Evolutionary conservation across 2,329 filamentous ascomycete species (phyloP), one percentile per base, ranked within the genome.

Genomic region (Monosporascus sp.): DNA sequence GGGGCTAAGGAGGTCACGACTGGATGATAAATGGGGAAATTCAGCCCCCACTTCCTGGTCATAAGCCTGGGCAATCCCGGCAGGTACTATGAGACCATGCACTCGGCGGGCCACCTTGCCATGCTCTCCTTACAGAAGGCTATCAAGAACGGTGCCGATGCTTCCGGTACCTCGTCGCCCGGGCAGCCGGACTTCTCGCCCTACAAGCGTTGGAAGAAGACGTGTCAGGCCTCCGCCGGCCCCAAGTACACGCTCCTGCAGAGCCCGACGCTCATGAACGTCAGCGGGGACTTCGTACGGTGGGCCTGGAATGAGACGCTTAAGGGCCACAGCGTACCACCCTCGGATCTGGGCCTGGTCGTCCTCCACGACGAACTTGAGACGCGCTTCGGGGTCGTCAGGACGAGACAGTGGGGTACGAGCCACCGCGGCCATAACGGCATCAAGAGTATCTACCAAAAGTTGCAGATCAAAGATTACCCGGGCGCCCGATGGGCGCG

Each of bases 331-430:
- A 11, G 31, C 31, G 31, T 35, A 11, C 59, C 61, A 59, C 3
- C 64, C 14, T 50, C 62, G 15, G 59, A 73, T 35, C 65, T 74
- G 15, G 73, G 73, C 20, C 70, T 99, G 17, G 83, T 97, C 0
- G 74, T 97, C 14, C 75, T 97, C 20, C 91, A 97, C 68, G 93
- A 97, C 68, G 93, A 97, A 68, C 72, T 97, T 37, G 92, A 97
- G 63, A 77, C 81, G 43, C 74, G 79, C 3, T 65, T 91, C 2
- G 91, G 91, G 0, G 77, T 79, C 37, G 78, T 96, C 15, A 82
- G 76, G 48, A 75, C 89, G 6, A 80, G 80, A 52, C 76, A 77
- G 24, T 90, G 87, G 67, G 75, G 78, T 2, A 70, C 77, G 51
- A 90, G 87, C 63, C 75, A 83, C 38, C 78, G 81, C 9, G 89